Evolutionary conservation across 768 basidiomycete species (phyloP).

Genomic region (Pleurotus tuber-regium): DNA sequence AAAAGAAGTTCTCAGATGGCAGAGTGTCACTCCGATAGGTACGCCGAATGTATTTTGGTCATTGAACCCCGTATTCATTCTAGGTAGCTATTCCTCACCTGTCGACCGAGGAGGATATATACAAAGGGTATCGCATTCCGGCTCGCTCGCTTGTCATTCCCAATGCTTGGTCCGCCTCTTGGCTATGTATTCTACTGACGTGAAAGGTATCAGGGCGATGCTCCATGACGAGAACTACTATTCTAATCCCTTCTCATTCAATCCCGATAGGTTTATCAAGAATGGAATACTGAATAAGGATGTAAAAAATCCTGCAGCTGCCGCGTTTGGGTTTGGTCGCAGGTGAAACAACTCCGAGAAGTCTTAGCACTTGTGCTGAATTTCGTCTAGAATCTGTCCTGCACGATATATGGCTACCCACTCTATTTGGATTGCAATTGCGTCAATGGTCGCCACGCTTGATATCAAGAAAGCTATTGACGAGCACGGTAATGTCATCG

Average conservation of each 20-base stretch:
- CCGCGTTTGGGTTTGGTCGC: conserved; percentile 6
- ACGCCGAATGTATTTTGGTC: too few species aligned
- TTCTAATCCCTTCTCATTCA: conserved; percentile 18
- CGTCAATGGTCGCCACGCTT: background rate
- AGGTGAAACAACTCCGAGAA: background rate
- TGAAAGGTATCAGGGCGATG: too few species aligned
- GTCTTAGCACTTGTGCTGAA: background rate
- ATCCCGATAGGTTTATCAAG: conserved; percentile 20
- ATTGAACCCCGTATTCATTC: too few species aligned
- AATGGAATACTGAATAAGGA: conserved; percentile 15
- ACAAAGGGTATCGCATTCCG: conserved; percentile 34
- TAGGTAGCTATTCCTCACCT: conserved; percentile 31
- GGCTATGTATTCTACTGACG: too few species aligned
- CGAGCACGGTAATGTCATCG: background rate
- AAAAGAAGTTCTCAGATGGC: conserved; percentile 30
- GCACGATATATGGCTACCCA: conserved; percentile 1
- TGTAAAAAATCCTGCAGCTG: conserved; percentile 3
- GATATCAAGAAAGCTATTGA: conserved; percentile 6
- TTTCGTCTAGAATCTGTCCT: conserved; percentile 5
- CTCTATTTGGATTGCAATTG: background rate
- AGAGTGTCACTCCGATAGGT: conserved; percentile 24
- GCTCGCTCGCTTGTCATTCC: conserved; percentile 25
- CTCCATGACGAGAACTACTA: conserved; percentile 15
- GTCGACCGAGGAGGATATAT: conserved; percentile 28
- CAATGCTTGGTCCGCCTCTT: conserved; percentile 26